Conservation (phyloP, 345 rosid species). For the Gossypium longicalyx region DNA sequence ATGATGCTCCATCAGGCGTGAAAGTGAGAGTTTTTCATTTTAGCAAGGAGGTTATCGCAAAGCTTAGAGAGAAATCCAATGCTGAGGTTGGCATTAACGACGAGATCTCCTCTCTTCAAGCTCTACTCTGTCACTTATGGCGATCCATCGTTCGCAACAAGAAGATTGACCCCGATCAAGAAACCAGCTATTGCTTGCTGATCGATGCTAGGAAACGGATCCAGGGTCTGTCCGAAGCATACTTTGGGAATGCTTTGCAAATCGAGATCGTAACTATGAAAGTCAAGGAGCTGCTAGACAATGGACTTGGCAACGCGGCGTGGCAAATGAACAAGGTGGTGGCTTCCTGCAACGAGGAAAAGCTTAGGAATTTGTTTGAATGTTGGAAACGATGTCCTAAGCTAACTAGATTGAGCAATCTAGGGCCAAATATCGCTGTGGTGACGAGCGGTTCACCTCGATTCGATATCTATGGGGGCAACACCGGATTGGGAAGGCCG, state of each 20-base stretch:
- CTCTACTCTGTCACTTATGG: conserved; percentile 38
- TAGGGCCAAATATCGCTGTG: neutral
- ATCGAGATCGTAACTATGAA: neutral
- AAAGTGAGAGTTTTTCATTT: conserved; percentile 33
- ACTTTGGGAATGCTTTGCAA: conserved; percentile 33
- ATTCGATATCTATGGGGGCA: conserved; percentile 29
- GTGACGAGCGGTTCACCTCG: conserved; percentile 35
- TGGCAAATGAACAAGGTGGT: conserved; percentile 23
- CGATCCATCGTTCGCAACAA: conserved; percentile 11
- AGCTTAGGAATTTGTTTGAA: neutral
- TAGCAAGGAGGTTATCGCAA: conserved; percentile 21
- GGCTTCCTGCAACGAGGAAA: neutral
- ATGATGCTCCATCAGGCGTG: neutral
- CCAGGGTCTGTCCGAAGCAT: conserved; percentile 21
- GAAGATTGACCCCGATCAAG: conserved; percentile 8
- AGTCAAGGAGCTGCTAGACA: conserved; percentile 11
- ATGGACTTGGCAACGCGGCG: conserved; percentile 28
- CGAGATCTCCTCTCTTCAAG: conserved; percentile 42
- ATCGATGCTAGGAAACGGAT: conserved; percentile 17
- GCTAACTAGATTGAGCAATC: neutral
- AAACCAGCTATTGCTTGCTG: neutral
- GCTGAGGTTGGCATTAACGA: conserved; percentile 18
- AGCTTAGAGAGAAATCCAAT: conserved; percentile 41
- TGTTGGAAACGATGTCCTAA: conserved; percentile 14
- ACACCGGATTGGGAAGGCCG: conserved; percentile 39